Evolutionary conservation across 2,329 filamentous ascomycete species (phyloP), one percentile per base, ranked within the genome.

Genomic region (Botryosphaeria dothidea): DNA sequence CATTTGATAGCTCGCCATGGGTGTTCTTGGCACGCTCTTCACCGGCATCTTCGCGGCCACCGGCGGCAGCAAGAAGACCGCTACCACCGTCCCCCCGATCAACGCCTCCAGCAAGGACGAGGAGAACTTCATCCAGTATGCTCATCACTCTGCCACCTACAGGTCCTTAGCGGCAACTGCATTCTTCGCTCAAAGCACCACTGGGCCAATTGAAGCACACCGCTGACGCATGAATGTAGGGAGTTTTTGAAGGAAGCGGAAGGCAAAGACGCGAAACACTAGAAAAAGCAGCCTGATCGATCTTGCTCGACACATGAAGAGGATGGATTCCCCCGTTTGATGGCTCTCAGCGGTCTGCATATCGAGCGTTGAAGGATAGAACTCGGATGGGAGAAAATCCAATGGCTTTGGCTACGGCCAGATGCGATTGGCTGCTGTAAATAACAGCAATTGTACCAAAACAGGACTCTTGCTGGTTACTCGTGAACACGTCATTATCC

Each of bases 101-200:
- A 86, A 88, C 74, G 87, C 87, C 62, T 80, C 81, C 72, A 88
- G 85, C 80, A 88, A 88, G 78, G 87, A 89, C 71, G 87, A 90
- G 80, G 87, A 89, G 80, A 83, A 84, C 73, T 90, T 89, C 77
- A 87, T 90, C 74, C 85, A 88, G 87, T 90, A 85, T 68, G 84
- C 38, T n/a, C 7, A 34, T 25, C n/a, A 25, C 19, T 23, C 17
- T 5, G 19, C 11, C 7, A 29, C 3, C 19, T 9, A n/a, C 7
- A 17, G 31, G 7, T 15, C 8, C 9, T 25, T 29, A 17, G 1
- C 1, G 7, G 21, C 23, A 58, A 38, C 11, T 11, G 27, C 31
- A 6, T n/a, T 31, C 8, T n/a, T 34, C n/a, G 29, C 31, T 15
- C 8, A 9, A 21, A 9, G 17, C 11, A 52, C 31, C 8, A 9